Evolutionary conservation across 2,329 filamentous ascomycete genomes (phyloP).

Genomic region (Phialocephala subalpina): DNA sequence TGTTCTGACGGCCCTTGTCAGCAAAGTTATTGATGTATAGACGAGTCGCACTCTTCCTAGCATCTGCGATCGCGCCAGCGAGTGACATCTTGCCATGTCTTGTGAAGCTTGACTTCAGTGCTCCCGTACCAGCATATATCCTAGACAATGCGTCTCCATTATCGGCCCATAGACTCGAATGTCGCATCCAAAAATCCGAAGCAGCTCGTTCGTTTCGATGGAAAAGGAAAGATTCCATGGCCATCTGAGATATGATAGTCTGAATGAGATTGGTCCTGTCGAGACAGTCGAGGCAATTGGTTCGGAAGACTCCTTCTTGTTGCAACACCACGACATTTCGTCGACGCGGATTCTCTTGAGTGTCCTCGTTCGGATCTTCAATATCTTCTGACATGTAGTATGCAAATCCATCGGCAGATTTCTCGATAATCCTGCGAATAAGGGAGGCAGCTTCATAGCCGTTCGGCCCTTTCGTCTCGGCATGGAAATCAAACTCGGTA

Average conservation of each 20-base stretch:
- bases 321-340: slow-evolving; percentile 76
- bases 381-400: slow-evolving; percentile 85
- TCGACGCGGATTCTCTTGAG: slow-evolving; percentile 46
- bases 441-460: slow-evolving; percentile 92
- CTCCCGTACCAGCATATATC: slow-evolving; percentile 96
- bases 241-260: slow-evolving; percentile 94
- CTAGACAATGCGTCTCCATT: slow-evolving; percentile 94
- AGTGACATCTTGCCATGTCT: slow-evolving; percentile 95
- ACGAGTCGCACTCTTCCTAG: slow-evolving; percentile 90
- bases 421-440: slow-evolving; percentile 80
- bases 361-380: slow-evolving; percentile 49
- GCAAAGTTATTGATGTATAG: slow-evolving; percentile 98
- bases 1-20: slow-evolving; percentile 91
- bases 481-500: slow-evolving; percentile 96
- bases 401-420: slow-evolving; percentile 87
- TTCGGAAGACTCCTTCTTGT: slow-evolving; percentile 94
- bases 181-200: slow-evolving; percentile 89
- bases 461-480: slow-evolving; percentile 84
- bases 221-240: slow-evolving; percentile 81
- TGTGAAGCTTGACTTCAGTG: slow-evolving; percentile 94
- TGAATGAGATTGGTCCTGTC: slow-evolving; percentile 97
- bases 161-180: slow-evolving; percentile 95
- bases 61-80: slow-evolving; percentile 92
- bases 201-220: slow-evolving; percentile 75
- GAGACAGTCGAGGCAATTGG: slow-evolving; percentile 95